These are phyloP conservation scores for Pulveroboletus ravenelii DNA, from an alignment of 768 basidiomycete species.

Conservation along the genomic window DNA sequence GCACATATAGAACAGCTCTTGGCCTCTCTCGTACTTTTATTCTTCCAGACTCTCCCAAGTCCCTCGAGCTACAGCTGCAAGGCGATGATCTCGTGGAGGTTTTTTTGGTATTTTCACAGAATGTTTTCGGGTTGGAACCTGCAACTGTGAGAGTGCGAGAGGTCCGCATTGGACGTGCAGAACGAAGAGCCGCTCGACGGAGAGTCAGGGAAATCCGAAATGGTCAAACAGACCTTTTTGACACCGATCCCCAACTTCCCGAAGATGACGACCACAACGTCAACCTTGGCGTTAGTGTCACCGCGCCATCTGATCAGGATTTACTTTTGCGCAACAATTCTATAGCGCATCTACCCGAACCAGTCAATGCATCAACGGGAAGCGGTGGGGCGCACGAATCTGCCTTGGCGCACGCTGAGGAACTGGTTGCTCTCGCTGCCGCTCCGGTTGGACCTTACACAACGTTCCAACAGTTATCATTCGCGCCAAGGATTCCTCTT, in stretches of 20 bases:
- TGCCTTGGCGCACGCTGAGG: conserved; percentile 52
- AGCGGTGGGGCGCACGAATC: conserved; percentile 27
- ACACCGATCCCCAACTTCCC: conserved; percentile 39
- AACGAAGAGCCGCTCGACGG: conserved; percentile 78
- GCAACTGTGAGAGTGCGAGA: conserved; percentile 93
- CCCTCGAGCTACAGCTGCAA: conserved; percentile 82
- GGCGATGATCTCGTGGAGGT: conserved; percentile 92
- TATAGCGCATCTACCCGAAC: conserved; percentile 23
- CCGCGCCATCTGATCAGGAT: conserved; percentile 43
- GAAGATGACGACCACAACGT: conserved; percentile 54
- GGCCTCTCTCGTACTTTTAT: conserved; percentile 92
- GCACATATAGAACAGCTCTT: conserved; percentile 84
- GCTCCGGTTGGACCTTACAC: conserved; percentile 80
- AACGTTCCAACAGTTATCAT: conserved; percentile 86
- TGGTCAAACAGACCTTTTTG: conserved; percentile 42
- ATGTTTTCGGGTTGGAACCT: conserved; percentile 88
- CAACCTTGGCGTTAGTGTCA: conserved; percentile 59
- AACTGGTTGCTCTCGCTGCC: conserved; percentile 61
- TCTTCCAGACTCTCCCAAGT: conserved; percentile 83
- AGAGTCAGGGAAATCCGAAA: conserved; percentile 64
- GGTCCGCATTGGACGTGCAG: conserved; percentile 85
- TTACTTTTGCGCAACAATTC: conserved; percentile 28
- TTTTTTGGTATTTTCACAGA: conserved; percentile 86
- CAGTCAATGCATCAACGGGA: conserved; percentile 27
- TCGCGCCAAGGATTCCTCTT: conserved; percentile 84